These are phyloP conservation scores for Mercurialis annua DNA, from an alignment of 345 rosid genomes.

Conservation along the genomic window DNA sequence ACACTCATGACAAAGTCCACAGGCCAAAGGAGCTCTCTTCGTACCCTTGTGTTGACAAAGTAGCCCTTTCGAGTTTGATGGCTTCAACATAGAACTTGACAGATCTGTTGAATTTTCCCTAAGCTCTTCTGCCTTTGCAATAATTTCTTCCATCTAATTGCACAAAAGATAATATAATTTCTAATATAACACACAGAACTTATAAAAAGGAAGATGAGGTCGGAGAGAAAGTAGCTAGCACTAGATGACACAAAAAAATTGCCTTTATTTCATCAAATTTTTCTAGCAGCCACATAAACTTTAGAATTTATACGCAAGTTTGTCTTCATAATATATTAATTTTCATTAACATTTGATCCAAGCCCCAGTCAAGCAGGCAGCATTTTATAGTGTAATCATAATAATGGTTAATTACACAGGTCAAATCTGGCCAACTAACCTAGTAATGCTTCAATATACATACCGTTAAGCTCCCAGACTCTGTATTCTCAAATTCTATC, in stretches of 20 bases:
- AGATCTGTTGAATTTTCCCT: conserved; percentile 31
- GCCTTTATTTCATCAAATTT: not conserved
- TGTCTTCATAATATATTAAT: not conserved
- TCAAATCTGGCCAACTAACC: not conserved
- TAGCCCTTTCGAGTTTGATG: conserved; percentile 34
- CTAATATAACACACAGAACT: not conserved
- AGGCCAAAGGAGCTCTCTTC: conserved; percentile 36
- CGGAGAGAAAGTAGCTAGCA: not conserved
- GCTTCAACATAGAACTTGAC: conserved; percentile 24
- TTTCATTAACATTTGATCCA: not conserved
- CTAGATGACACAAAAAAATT: not conserved
- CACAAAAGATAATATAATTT: conserved; percentile 12
- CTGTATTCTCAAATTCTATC: conserved; percentile 81
- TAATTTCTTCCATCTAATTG: conserved; percentile 69
- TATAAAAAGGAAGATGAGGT: not conserved
- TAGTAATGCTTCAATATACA: conserved; percentile 22
- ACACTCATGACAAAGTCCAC: conserved; percentile 74
- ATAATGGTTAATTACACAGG: too few relatives aligned
- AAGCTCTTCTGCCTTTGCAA: conserved; percentile 49
- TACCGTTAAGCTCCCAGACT: conserved; percentile 84
- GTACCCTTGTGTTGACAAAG: conserved; percentile 64
- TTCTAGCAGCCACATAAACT: not conserved
- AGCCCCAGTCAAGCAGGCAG: not conserved
- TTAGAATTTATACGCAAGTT: not conserved
- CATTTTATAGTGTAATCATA: not conserved